A percentile compares a stretch with the other conserved stretches of the same genome.
These are phyloP conservation scores for Marasmius fiardii DNA, from an alignment of 1,284 basidiomycete genomes.

Conservation along the genomic window DNA sequence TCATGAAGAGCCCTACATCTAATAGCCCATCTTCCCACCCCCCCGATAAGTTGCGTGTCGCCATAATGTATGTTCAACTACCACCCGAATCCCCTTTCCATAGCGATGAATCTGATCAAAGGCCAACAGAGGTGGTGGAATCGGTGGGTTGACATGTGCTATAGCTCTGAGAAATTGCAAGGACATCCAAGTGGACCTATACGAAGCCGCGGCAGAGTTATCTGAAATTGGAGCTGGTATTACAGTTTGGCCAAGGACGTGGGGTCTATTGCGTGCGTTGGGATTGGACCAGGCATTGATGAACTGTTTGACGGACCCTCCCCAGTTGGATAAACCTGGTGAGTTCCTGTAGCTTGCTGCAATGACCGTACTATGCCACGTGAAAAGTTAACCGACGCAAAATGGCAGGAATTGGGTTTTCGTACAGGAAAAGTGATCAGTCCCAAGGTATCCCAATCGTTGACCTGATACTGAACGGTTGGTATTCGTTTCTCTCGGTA, in stretches of 20 bases:
- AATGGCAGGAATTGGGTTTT: conserved; percentile 1
- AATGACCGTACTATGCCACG: not conserved
- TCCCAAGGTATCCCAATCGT: not conserved
- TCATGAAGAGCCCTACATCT: no score
- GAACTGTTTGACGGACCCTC: conserved; percentile 14
- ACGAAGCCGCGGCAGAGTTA: conserved; percentile 20
- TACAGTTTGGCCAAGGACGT: conserved; percentile 22
- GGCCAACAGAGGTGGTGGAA: conserved; percentile 24
- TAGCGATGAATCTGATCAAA: not conserved
- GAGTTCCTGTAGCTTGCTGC: not conserved
- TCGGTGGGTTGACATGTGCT: conserved; percentile 22
- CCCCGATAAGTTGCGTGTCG: conserved; percentile 6
- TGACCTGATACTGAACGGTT: not conserved
- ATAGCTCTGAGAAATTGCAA: conserved; percentile 16
- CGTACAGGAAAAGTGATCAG: conserved; percentile 7
- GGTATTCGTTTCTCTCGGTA: not conserved
- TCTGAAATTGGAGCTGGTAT: conserved; percentile 24
- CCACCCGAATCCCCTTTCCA: not conserved
- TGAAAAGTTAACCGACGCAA: no score
- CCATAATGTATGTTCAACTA: conserved; percentile 10
- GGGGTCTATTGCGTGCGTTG: conserved; percentile 19
- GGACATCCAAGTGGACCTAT: conserved; percentile 18
- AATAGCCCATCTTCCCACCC: no score
- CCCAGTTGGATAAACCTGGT: conserved; percentile 17
- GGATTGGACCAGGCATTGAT: conserved; percentile 19